phyloP scores from a whole-genome alignment of 768 basidiomycete genomes.

The Phlebiopsis gigantea region DNA sequence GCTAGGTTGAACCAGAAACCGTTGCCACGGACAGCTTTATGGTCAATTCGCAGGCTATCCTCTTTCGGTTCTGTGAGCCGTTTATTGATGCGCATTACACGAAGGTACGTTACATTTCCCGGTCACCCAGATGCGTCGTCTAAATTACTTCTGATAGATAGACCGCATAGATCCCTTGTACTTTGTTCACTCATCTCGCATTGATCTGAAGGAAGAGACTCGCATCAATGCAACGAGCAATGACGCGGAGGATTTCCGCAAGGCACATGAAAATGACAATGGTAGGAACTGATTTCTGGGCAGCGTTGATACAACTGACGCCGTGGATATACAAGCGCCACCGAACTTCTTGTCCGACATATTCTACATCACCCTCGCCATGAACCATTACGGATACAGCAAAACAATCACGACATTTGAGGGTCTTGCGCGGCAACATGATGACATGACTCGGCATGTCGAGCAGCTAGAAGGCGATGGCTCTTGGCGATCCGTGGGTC shows the following conservation, averaged over 20 bases:
- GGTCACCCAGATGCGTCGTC: too few relatives aligned
- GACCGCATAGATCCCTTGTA: slow-evolving; percentile 86
- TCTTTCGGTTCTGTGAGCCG: slow-evolving; percentile 85
- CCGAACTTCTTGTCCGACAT: slow-evolving; percentile 95
- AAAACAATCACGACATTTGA: slow-evolving; percentile 75
- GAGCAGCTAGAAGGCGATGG: slow-evolving; percentile 72
- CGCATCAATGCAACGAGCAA: slow-evolving; percentile 89
- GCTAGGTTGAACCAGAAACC: slow-evolving; percentile 74
- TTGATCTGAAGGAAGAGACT: slow-evolving; percentile 84
- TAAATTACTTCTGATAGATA: slow-evolving; percentile 44
- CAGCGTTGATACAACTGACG: neutral
- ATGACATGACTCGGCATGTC: slow-evolving; percentile 72
- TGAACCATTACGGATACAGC: slow-evolving; percentile 85
- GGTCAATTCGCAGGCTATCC: slow-evolving; percentile 79
- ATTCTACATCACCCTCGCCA: slow-evolving; percentile 84
- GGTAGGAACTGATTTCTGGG: slow-evolving; percentile 29
- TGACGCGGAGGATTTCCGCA: slow-evolving; percentile 73
- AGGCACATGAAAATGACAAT: slow-evolving; percentile 38
- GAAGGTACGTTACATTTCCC: slow-evolving; percentile 49
- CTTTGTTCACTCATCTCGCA: slow-evolving; percentile 64
- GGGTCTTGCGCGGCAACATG: slow-evolving; percentile 66
- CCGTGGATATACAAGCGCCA: slow-evolving; percentile 28
- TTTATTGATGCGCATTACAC: slow-evolving; percentile 90
- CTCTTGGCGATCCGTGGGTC: slow-evolving; percentile 76
- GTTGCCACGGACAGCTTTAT: slow-evolving; percentile 92